Conservation (phyloP, 2,329 filamentous ascomycete species). For the Venturiaceae sp. region DNA sequence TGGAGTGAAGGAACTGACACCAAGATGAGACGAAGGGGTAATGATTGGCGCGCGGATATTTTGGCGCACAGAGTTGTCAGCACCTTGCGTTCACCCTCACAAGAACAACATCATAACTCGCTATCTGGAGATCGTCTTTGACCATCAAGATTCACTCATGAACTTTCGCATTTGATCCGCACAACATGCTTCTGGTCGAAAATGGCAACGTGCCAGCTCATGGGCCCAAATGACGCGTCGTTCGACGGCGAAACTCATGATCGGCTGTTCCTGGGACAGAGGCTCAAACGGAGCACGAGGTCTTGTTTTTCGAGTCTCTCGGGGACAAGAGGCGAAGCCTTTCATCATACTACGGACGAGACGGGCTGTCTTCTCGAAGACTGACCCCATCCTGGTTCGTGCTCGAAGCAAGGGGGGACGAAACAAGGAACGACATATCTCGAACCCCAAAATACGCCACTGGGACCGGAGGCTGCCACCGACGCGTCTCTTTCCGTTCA, state of each 20-base stretch:
- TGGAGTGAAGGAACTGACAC: not conserved
- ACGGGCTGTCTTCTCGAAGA: not conserved
- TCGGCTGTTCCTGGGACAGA: not conserved
- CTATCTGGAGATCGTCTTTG: not conserved
- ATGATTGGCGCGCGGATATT: not conserved
- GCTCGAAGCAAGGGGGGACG: not conserved
- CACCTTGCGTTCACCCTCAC: not conserved
- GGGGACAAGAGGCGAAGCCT: not conserved
- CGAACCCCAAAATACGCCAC: not conserved
- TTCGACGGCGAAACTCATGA: not conserved
- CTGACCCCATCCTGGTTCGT: not conserved
- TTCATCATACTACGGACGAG: not conserved
- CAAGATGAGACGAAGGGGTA: not conserved
- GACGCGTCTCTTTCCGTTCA: too few relatives aligned
- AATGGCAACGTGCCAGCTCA: not conserved
- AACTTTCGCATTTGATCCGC: too few relatives aligned
- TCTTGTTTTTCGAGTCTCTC: not conserved
- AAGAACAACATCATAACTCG: not conserved
- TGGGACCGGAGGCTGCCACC: not conserved
- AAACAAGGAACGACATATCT: not conserved
- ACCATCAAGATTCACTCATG: not conserved
- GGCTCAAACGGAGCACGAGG: not conserved
- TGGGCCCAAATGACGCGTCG: not conserved
- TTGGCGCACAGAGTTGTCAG: not conserved
- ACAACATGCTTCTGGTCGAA: not conserved